Evolutionary conservation across 176 grass and related monocot species (phyloP).

Genomic region (Chloris gayana): DNA sequence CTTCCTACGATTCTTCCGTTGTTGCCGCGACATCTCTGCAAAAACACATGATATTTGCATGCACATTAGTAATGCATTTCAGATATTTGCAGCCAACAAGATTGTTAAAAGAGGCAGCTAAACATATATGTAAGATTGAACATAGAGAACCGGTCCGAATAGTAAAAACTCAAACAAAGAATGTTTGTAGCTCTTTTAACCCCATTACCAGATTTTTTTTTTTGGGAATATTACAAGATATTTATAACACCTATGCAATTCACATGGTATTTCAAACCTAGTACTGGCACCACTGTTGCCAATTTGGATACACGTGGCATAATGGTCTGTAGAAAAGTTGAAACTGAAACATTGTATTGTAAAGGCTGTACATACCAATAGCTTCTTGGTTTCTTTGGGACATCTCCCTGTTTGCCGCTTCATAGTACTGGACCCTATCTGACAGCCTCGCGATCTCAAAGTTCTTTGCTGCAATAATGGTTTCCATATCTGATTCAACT

Average conservation of each 20-base stretch:
- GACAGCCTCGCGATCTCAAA: slow-evolving; percentile 89
- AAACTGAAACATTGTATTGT: background rate
- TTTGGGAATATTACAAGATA: background rate
- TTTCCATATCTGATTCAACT: slow-evolving; percentile 72
- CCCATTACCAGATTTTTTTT: too few species aligned
- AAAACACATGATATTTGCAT: background rate
- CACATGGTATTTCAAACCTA: background rate
- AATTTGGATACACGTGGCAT: background rate
- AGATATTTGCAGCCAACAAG: background rate
- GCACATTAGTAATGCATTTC: background rate
- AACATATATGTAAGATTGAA: background rate
- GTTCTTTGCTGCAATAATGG: slow-evolving; percentile 73
- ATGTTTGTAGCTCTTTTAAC: background rate
- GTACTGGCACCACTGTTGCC: background rate
- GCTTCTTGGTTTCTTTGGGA: slow-evolving; percentile 98
- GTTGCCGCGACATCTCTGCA: slow-evolving; percentile 89
- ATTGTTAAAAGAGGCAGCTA: slow-evolving; percentile 12
- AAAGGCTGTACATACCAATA: slow-evolving; percentile 51
- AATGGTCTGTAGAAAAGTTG: background rate
- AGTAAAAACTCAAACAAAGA: background rate
- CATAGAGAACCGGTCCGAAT: background rate
- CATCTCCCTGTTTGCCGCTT: slow-evolving; percentile 96
- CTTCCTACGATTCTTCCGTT: slow-evolving; percentile 61
- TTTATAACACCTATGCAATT: background rate
- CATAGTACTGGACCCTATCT: slow-evolving; percentile 96